Conservation (phyloP, 2,329 filamentous ascomycete genomes). For the Alternaria sp. region DNA sequence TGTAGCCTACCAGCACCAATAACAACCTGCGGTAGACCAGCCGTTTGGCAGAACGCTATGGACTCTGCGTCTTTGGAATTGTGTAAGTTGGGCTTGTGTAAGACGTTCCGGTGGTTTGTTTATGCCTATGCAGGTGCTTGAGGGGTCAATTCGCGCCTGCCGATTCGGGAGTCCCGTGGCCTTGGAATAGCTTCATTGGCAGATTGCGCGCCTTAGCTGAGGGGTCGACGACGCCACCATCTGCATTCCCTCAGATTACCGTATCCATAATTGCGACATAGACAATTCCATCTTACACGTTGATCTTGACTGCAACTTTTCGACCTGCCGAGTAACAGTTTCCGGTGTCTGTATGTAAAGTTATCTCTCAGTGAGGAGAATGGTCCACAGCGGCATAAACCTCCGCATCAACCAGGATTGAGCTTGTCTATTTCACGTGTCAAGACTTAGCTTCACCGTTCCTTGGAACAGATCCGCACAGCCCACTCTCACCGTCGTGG, state of each 20-base stretch:
- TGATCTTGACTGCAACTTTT: neutral
- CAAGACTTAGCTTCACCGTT: slow-evolving; percentile 4
- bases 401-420: slow-evolving; percentile 9
- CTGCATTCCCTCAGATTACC: slow-evolving; percentile 2
- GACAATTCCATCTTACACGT: neutral
- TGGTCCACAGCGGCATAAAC: slow-evolving; percentile 9
- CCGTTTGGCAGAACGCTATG: slow-evolving; percentile 18
- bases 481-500: slow-evolving; percentile 9
- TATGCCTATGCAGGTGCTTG: slow-evolving; percentile 23
- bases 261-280: neutral
- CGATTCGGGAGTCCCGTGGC: slow-evolving; percentile 21
- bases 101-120: slow-evolving; percentile 9
- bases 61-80: slow-evolving; percentile 11
- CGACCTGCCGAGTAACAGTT: neutral
- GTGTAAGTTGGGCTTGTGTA: slow-evolving; percentile 2
- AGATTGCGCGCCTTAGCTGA: slow-evolving; percentile 16
- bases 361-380: neutral
- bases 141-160: slow-evolving; percentile 30
- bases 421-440: slow-evolving; percentile 17
- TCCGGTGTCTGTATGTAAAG: neutral
- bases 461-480: slow-evolving; percentile 15
- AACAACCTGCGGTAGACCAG: slow-evolving; percentile 10
- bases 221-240: slow-evolving; percentile 18
- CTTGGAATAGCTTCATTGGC: slow-evolving; percentile 8
- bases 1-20: slow-evolving; percentile 16